Conservation (phyloP, 2,329 filamentous ascomycete species). For the Zymoseptoria pseudotritici region DNA sequence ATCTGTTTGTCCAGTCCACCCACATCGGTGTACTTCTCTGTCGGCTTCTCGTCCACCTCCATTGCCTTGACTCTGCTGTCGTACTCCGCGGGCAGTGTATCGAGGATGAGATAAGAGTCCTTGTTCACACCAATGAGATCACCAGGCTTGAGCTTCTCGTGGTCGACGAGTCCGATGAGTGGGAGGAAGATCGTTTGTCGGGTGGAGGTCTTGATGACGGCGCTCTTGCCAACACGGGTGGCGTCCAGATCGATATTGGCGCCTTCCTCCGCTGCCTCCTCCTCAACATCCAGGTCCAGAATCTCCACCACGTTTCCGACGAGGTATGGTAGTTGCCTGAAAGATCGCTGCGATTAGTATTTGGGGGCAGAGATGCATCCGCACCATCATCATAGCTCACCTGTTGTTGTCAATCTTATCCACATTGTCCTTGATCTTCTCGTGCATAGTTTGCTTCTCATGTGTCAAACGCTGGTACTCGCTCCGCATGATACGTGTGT, state of each 20-base stretch:
- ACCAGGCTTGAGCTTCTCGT: slow-evolving; percentile 86
- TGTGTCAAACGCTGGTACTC: slow-evolving; percentile 90
- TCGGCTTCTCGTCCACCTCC: slow-evolving; percentile 99
- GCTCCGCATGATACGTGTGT: slow-evolving; percentile 97
- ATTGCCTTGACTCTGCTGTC: slow-evolving; percentile 99
- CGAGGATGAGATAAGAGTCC: slow-evolving; percentile 94
- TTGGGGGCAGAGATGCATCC: neutral
- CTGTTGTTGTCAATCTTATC: slow-evolving; percentile 99
- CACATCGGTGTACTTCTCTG: slow-evolving; percentile 97
- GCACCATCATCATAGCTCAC: slow-evolving; percentile 43
- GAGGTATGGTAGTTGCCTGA: slow-evolving; percentile 91
- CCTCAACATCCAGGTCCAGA: slow-evolving; percentile 89
- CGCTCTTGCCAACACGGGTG: slow-evolving; percentile 92
- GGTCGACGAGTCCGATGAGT: slow-evolving; percentile 92
- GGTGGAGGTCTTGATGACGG: slow-evolving; percentile 98
- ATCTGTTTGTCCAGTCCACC: slow-evolving; percentile 98
- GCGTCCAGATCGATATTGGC: slow-evolving; percentile 98
- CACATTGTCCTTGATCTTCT: slow-evolving; percentile 98
- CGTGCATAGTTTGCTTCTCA: slow-evolving; percentile 90
- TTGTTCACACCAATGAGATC: slow-evolving; percentile 99
- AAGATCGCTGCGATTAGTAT: neutral
- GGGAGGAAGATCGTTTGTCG: slow-evolving; percentile 97
- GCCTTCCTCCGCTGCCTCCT: slow-evolving; percentile 92
- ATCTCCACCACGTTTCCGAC: slow-evolving; percentile 98
- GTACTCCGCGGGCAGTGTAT: slow-evolving; percentile 94